These are phyloP conservation scores for Eucalyptus caleyi DNA, from an alignment of 345 rosid genomes.

Conservation along the genomic window DNA sequence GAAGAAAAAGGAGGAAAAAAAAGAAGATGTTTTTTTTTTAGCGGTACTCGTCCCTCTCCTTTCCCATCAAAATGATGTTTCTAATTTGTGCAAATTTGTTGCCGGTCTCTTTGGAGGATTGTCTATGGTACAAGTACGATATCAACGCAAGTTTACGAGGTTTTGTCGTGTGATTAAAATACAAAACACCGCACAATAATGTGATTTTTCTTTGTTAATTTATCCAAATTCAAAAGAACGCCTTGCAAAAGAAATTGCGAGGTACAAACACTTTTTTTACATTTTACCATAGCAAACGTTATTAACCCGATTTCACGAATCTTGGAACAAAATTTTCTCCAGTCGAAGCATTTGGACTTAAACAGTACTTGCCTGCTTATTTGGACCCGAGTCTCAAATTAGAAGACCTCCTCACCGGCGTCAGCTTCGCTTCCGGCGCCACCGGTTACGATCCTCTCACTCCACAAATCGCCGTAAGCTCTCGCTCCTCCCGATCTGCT, in stretches of 20 bases:
- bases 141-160: not conserved
- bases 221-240: not conserved
- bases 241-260: not conserved
- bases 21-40: no score
- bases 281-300: not conserved
- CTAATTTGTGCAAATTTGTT: not conserved
- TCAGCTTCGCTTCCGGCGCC: constrained; percentile 50
- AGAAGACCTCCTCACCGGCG: constrained; percentile 54
- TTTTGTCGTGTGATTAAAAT: not conserved
- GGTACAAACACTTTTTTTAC: not conserved
- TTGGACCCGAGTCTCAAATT: constrained; percentile 28
- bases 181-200: not conserved
- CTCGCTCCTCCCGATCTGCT: not conserved
- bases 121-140: not conserved
- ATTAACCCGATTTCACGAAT: not conserved
- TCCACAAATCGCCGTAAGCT: constrained; percentile 10
- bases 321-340: not conserved
- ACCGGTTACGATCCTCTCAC: constrained; percentile 51
- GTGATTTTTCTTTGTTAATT: not conserved
- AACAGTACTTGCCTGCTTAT: constrained; percentile 42
- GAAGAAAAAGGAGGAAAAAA: no score
- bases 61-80: not conserved
- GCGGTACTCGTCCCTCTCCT: not conserved
- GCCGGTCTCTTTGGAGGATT: not conserved
- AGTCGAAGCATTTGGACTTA: constrained; percentile 40